Percentiles rank a stretch among this genome's conserved stretches.
Conservation (phyloP, 208 protist genomes). For the Crithidia acanthocephali region DNA sequence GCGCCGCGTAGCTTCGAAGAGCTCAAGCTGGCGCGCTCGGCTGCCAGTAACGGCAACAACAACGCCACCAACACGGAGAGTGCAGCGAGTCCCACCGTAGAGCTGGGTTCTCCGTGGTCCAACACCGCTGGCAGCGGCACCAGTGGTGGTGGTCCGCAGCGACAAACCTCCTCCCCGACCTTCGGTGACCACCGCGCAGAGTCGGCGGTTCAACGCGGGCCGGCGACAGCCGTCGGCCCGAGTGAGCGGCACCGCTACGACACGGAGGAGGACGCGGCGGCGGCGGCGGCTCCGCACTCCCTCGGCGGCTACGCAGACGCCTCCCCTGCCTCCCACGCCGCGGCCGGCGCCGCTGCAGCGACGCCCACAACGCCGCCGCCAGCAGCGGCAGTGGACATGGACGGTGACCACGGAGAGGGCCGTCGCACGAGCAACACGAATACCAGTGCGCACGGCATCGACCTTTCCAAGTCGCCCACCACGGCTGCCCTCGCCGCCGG, state of each 20-base stretch:
- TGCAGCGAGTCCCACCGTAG: not conserved
- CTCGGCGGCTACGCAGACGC: not conserved
- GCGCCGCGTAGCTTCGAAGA: slow-evolving; percentile 25
- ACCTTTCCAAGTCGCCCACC: slow-evolving; percentile 22
- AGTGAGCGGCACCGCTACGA: slow-evolving; percentile 15
- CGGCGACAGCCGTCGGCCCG: not conserved
- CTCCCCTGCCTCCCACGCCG: not conserved
- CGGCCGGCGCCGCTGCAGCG: not conserved
- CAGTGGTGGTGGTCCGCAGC: not conserved
- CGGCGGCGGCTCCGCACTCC: not conserved
- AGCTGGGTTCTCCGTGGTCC: not conserved
- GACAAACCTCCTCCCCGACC: not conserved
- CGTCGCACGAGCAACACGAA: not conserved
- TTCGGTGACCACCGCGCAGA: not conserved
- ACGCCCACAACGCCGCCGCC: not conserved
- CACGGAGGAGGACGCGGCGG: not conserved
- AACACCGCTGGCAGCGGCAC: not conserved
- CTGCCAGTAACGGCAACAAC: slow-evolving; percentile 6
- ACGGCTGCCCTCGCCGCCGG: slow-evolving; percentile 8
- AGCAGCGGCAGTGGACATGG: not conserved
- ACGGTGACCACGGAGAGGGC: not conserved
- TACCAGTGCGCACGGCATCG: slow-evolving; percentile 13
- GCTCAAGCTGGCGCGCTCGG: slow-evolving; percentile 10
- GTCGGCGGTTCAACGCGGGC: not conserved
- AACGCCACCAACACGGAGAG: not conserved